phyloP scores from a whole-genome alignment of 2,329 filamentous ascomycete species.

The Aspergillus pseudoterreus region DNA sequence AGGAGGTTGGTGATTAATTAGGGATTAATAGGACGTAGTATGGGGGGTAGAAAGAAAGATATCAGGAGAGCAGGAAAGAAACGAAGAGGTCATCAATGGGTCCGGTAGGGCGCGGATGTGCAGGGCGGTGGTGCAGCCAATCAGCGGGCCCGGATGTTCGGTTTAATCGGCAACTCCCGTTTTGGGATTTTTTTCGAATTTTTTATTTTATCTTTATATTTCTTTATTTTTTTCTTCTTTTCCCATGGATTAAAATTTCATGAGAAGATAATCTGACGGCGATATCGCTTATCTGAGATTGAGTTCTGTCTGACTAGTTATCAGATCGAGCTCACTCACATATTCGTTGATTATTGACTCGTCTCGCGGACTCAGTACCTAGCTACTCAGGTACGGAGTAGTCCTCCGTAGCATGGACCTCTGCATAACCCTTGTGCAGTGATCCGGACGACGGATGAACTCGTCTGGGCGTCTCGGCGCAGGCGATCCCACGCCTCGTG shows the following conservation, averaged over 20 bases:
- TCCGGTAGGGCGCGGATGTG: constrained; percentile 9
- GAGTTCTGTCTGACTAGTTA: too few species aligned
- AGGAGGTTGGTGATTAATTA: neutral
- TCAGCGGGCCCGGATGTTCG: constrained; percentile 7
- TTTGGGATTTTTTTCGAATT: neutral
- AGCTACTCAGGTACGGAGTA: too few species aligned
- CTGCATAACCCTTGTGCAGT: too few species aligned
- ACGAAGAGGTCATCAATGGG: neutral
- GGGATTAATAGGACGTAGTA: neutral
- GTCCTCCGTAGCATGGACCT: too few species aligned
- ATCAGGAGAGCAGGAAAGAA: constrained; percentile 1
- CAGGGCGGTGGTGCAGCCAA: constrained; percentile 1
- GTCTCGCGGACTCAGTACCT: too few species aligned
- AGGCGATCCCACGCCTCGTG: too few species aligned
- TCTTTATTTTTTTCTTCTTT: neutral
- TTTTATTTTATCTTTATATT: neutral
- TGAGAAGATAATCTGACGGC: neutral
- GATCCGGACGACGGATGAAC: too few species aligned
- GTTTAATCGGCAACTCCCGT: constrained; percentile 12
- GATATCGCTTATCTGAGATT: neutral
- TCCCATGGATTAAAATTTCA: too few species aligned
- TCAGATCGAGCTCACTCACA: too few species aligned
- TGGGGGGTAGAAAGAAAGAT: neutral
- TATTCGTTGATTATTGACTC: too few species aligned
- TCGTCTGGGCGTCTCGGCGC: too few species aligned